Evolutionary conservation across 1,284 basidiomycete genomes (phyloP).

Genomic region (Thelephora terrestris): DNA sequence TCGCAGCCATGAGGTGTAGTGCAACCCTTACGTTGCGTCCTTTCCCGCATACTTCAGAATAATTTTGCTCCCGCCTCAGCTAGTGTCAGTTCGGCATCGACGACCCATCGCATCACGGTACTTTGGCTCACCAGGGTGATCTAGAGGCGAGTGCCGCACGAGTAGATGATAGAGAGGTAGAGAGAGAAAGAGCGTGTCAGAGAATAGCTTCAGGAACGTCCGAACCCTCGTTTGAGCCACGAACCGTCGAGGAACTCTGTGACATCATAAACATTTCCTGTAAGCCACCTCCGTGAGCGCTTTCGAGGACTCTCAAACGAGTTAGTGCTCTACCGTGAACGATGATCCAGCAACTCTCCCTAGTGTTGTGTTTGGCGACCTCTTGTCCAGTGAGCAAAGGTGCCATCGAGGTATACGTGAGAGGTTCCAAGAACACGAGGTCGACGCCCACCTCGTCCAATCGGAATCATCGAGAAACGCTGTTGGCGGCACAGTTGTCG

Average conservation of each 20-base stretch:
- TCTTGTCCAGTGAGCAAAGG: conserved; percentile 38
- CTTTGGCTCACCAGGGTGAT: conserved; percentile 49
- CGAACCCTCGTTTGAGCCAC: not conserved
- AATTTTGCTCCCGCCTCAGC: conserved; percentile 47
- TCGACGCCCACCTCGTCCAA: too few relatives aligned
- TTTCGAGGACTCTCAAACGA: not conserved
- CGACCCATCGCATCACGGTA: not conserved
- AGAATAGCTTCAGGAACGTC: not conserved
- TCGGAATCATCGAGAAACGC: too few relatives aligned
- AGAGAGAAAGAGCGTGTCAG: not conserved
- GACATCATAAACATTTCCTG: conserved; percentile 66
- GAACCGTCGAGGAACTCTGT: conserved; percentile 62
- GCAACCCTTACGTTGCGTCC: conserved; percentile 53
- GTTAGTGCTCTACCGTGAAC: conserved; percentile 60
- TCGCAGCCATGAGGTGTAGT: not conserved
- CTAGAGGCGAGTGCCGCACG: conserved; percentile 20
- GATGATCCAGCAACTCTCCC: conserved; percentile 72
- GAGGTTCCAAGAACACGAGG: too few relatives aligned
- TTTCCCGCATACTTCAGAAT: conserved; percentile 68
- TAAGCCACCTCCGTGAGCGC: conserved; percentile 4
- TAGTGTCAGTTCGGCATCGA: not conserved
- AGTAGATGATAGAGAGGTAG: too few relatives aligned
- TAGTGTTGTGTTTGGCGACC: conserved; percentile 58
- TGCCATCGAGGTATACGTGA: too few relatives aligned
- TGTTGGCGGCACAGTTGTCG: too few relatives aligned